Percentiles rank a stretch among this genome's conserved stretches.
phyloP scores from a whole-genome alignment of 2,329 filamentous ascomycete genomes.

The Fonsecaea pugnacius region DNA sequence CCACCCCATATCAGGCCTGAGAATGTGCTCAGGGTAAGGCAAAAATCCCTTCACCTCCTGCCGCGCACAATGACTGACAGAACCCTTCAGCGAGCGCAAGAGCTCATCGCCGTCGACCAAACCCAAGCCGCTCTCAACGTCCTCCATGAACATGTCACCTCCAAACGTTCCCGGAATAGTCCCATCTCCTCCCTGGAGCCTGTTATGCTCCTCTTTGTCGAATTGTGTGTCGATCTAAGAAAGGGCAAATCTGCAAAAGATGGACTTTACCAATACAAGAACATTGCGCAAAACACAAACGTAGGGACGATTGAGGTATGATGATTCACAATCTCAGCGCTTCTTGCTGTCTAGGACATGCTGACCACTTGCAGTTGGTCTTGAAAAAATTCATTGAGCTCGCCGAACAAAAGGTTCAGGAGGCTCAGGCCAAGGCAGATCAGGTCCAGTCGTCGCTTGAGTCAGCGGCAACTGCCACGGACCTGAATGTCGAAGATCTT shows the following conservation, averaged over 20 bases:
- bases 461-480: slow-evolving; percentile 62
- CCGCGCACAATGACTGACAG: slow-evolving; percentile 31
- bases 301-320: slow-evolving; percentile 92
- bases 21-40: slow-evolving; percentile 84
- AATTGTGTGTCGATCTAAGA: slow-evolving; percentile 94
- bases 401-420: slow-evolving; percentile 92
- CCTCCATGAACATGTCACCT: slow-evolving; percentile 98
- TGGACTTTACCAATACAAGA: slow-evolving; percentile 99
- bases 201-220: slow-evolving; percentile 96
- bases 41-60: slow-evolving; percentile 24
- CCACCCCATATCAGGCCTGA: slow-evolving; percentile 97
- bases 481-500: slow-evolving; percentile 79
- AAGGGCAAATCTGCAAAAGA: slow-evolving; percentile 99
- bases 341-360: slow-evolving; percentile 18
- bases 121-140: slow-evolving; percentile 87
- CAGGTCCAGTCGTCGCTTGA: slow-evolving; percentile 89
- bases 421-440: slow-evolving; percentile 93
- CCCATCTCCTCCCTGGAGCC: slow-evolving; percentile 95
- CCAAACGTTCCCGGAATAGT: slow-evolving; percentile 95
- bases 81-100: slow-evolving; percentile 74
- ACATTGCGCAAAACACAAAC: slow-evolving; percentile 98
- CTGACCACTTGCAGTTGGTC: slow-evolving; percentile 65
- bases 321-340: neutral
- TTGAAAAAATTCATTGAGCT: slow-evolving; percentile 98
- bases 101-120: slow-evolving; percentile 98